Conservation (phyloP, 2,329 filamentous ascomycete species). For the Huntiella omanensis region DNA sequence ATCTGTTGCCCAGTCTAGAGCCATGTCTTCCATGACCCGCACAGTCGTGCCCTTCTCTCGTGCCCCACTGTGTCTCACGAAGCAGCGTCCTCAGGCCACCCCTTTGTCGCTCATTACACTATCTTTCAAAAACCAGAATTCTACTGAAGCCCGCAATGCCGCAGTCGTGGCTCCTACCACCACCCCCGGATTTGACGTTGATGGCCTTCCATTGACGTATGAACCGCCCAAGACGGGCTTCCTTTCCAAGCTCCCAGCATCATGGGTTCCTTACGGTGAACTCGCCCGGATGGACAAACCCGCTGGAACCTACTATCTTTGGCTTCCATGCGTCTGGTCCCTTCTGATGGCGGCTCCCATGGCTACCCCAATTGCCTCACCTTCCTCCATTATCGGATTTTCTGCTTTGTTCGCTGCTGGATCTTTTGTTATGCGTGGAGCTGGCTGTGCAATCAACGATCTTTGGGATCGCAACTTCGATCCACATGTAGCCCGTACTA, state of each 20-base stretch:
- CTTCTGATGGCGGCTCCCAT: constrained; percentile 63
- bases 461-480: constrained; percentile 81
- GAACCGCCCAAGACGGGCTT: constrained; percentile 52
- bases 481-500: constrained; percentile 57
- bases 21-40: no score
- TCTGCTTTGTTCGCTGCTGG: constrained; percentile 54
- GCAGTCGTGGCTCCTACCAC: background rate
- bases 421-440: constrained; percentile 69
- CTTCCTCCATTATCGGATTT: constrained; percentile 43
- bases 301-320: constrained; percentile 66
- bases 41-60: background rate
- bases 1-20: no score
- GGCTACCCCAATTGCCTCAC: constrained; percentile 38
- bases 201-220: constrained; percentile 26
- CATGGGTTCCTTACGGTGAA: constrained; percentile 65
- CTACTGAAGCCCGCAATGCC: background rate
- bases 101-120: background rate
- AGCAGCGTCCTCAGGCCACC: background rate
- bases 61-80: background rate
- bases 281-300: constrained; percentile 68
- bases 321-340: constrained; percentile 70
- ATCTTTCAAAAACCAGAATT: background rate
- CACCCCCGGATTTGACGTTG: constrained; percentile 1
- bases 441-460: constrained; percentile 79
- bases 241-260: constrained; percentile 46